These are phyloP conservation scores for Colletotrichum sidae DNA, from an alignment of 2,329 filamentous ascomycete species.

Conservation along the genomic window DNA sequence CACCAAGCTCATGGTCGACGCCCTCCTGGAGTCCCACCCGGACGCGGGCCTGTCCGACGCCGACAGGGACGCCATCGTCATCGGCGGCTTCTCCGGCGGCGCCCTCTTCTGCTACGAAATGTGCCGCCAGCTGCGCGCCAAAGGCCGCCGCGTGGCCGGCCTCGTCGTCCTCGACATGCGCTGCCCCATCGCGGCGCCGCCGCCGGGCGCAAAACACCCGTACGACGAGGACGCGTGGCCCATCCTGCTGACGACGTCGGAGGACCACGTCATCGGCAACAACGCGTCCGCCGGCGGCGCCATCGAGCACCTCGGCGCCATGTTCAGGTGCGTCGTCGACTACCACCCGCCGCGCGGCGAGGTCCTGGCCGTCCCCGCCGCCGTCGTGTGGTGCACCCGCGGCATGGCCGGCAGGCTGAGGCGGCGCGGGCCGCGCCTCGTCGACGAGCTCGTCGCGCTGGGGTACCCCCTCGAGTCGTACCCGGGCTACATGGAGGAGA, in stretches of 20 bases:
- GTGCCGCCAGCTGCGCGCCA: conserved; percentile 1
- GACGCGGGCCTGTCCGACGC: background rate
- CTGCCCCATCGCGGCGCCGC: background rate
- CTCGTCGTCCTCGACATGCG: conserved; percentile 16
- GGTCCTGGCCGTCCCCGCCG: background rate
- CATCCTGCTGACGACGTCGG: conserved; percentile 3
- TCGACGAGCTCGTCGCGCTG: background rate
- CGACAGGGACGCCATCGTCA: background rate
- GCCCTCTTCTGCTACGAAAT: conserved; percentile 14
- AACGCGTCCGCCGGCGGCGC: background rate
- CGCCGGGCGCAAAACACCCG: background rate
- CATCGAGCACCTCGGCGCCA: background rate
- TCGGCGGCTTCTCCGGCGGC: conserved; percentile 20
- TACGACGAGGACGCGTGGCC: conserved; percentile 1
- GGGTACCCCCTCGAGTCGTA: background rate
- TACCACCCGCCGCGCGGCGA: background rate
- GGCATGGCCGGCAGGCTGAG: background rate
- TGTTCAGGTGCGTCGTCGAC: background rate
- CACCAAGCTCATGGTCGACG: conserved; percentile 16
- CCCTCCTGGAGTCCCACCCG: background rate
- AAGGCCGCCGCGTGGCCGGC: background rate
- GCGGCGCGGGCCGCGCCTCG: background rate
- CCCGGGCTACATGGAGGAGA: conserved; percentile 4
- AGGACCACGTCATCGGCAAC: conserved; percentile 1
- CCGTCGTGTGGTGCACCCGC: background rate